These are phyloP conservation scores for Candida dubliniensis DNA, from an alignment of 1,139 yeast species.

Conservation along the genomic window DNA sequence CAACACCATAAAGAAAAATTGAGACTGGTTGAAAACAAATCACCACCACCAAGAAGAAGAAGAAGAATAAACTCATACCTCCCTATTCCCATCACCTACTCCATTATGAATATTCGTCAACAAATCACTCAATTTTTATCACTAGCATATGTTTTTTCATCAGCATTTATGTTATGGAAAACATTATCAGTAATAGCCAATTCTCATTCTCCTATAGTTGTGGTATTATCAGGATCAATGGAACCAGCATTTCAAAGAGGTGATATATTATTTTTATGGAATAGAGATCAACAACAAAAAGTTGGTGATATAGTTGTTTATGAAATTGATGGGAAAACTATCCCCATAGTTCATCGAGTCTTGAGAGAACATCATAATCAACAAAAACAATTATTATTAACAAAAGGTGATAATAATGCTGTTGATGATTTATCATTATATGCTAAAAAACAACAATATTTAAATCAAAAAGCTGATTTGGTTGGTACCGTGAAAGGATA, in stretches of 20 bases:
- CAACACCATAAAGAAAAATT: not conserved
- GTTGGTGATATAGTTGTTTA: conserved; percentile 99
- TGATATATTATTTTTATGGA: conserved; percentile 89
- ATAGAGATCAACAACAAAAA: conserved; percentile 61
- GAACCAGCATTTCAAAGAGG: conserved; percentile 99
- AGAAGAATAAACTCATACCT: not conserved
- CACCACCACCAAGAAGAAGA: not conserved
- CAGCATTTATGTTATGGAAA: conserved; percentile 94
- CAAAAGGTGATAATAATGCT: conserved; percentile 96
- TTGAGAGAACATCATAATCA: conserved; percentile 69
- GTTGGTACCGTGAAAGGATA: conserved; percentile 91
- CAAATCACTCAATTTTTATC: conserved; percentile 59
- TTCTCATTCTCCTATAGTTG: conserved; percentile 93
- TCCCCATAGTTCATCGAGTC: conserved; percentile 96
- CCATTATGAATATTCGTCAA: conserved; percentile 46
- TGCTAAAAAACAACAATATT: conserved; percentile 71
- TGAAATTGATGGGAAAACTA: conserved; percentile 73
- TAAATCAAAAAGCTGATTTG: conserved; percentile 74
- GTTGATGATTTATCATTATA: conserved; percentile 88
- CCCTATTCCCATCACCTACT: not conserved
- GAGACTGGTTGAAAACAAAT: no score
- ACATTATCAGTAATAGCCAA: conserved; percentile 74
- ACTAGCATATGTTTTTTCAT: conserved; percentile 75
- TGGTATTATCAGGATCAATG: conserved; percentile 97
- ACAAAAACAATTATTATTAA: conserved; percentile 71